These are phyloP conservation scores for Fusarium sp. DNA, from an alignment of 2,329 filamentous ascomycete species.

Conservation along the genomic window DNA sequence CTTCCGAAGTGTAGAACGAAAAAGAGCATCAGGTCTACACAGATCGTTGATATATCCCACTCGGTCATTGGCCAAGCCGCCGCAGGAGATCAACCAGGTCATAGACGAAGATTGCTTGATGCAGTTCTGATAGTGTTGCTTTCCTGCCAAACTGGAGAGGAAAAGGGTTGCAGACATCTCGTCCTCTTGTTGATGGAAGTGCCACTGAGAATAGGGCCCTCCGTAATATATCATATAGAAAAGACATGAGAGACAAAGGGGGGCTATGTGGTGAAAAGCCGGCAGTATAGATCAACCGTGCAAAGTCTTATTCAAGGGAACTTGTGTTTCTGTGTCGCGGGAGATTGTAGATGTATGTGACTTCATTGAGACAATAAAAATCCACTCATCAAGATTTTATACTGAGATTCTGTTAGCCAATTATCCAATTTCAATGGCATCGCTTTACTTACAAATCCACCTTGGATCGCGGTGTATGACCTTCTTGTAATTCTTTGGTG, in stretches of 20 bases:
- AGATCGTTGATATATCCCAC: accelerated
- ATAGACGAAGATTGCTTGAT: not conserved
- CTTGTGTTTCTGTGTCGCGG: not conserved
- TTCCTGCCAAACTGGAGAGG: too few relatives aligned
- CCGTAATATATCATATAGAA: not conserved
- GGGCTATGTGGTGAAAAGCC: accelerated
- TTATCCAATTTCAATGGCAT: not conserved
- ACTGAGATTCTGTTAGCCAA: not conserved
- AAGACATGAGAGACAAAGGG: not conserved
- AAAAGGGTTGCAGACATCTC: accelerated
- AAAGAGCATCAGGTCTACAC: not conserved
- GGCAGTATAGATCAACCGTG: too few relatives aligned
- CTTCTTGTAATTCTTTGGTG: not conserved
- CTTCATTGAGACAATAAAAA: not conserved
- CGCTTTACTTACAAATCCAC: not conserved
- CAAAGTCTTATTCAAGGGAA: not conserved
- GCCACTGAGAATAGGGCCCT: accelerated
- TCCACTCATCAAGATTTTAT: too few relatives aligned
- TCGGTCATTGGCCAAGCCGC: not conserved
- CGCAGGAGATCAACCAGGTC: not conserved
- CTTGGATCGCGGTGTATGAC: not conserved
- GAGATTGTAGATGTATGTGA: not conserved
- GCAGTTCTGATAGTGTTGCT: not conserved
- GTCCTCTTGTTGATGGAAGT: too few relatives aligned
- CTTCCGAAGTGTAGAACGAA: accelerated